Evolutionary conservation across 2,329 filamentous ascomycete species (phyloP), one percentile per base, ranked within the genome.

Genomic region (Thermoascus crustaceus): DNA sequence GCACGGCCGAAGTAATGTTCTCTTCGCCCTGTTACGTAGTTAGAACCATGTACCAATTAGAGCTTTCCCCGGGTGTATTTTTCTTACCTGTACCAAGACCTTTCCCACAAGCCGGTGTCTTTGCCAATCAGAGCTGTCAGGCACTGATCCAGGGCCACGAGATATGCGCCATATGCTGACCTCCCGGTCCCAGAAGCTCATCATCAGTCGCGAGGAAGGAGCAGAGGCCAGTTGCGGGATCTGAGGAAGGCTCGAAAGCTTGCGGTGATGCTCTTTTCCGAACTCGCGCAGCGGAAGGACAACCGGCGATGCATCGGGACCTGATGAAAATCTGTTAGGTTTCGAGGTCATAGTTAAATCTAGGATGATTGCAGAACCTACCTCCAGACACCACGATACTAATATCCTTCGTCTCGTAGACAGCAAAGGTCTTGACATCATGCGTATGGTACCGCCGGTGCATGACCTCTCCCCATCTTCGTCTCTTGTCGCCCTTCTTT

Each of bases 301-400:
- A 27, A 93, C 75, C 1, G 88, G 86, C 32, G 78, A 79, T 3
- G 87, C 82, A 61, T 96, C 91, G 32, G 88, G 82, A 27, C 87
- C 85, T 91, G 36, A 4, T 17, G 27, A 25, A 22, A 21, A 31
- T 26, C 29, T 39, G 50, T 67, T 47, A 66, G 62, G 47, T 45
- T 42, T 38, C 7, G 14, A n/a, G n/a, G 19, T 30, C 26, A n/a
- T 13, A 17, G n/a, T 36, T 32, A 30, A 34, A 22, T 32, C 24
- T 18, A n/a, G n/a, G n/a, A 6, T 20, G 7, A 23, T 27, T 19
- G 8, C n/a, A 31, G 22, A 40, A 57, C 71, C 61, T 68, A 85
- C 87, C 91, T 75, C 91, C 91, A 44, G 89, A 93, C 10, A 94
- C 84, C 7, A 94, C 71, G 37, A 96, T 78, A 52, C 86, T 96